Base-by-base conservation (phyloP, 106 monocot genomes). In the Acorus gramineus region DNA sequence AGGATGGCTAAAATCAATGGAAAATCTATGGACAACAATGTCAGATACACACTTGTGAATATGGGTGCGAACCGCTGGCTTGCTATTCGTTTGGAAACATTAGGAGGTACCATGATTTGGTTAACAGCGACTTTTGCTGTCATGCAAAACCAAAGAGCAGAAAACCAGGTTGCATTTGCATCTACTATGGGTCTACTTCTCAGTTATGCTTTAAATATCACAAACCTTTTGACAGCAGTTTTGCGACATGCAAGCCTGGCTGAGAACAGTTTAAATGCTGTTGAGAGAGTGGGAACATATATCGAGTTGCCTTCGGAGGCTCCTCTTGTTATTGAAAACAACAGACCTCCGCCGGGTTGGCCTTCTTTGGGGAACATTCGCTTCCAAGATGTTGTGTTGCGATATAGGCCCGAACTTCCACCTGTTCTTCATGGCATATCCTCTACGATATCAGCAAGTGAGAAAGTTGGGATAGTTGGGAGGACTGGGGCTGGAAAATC, bases 211-310 rank as follows among this genome's bases (percentile, higher is more conserved):
- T 76, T 92, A 57, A 92, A 98, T 77, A 98, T 92, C 62, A 98
- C 98, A 57, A 89, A 64, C 60, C 67, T 98, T 11, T 75, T 98
- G 65, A 98, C 96, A 42, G 79, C 81, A 56, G 88, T 85, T 70
- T 70, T 98, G 68, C 71, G 98, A 9, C 83, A 92, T 75, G 98
- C 98, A 58, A 98, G 98, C 76, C 79, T 98, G 54, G 98, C 92
- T 54, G 98, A 98, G 79, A 98, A 98, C 59, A 98, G 98, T 73
- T 77, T 98, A 67, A 98, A 98, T 85, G 87, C 98, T 68, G 98
- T 98, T 46, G 98, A 98, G 57, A 66, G 96, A 52, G 73, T 92
- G 44, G 98, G 98, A 46, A 92, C 80, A 11, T 98, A 98, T 55
- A 84, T 89, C 49, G 98, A 98, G 4, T 76, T 89, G 60, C 83